phyloP scores from a whole-genome alignment of 2,329 filamentous ascomycete genomes.

The Moelleriella libera region DNA sequence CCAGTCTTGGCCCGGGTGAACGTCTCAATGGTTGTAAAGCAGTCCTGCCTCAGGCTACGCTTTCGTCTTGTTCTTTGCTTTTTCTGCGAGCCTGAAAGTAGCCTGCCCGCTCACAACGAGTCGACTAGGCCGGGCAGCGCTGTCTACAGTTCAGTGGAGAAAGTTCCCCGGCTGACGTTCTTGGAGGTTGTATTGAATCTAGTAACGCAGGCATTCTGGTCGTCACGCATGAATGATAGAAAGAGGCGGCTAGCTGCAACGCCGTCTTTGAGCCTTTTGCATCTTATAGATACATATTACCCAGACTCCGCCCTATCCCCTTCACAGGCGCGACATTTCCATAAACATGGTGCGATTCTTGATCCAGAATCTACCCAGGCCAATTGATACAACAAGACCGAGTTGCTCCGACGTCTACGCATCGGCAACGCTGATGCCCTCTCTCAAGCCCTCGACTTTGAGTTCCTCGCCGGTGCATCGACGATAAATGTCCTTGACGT shows the following conservation, averaged over 20 bases:
- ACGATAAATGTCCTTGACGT: constrained; percentile 86
- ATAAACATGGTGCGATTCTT: background rate
- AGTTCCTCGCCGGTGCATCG: constrained; percentile 74
- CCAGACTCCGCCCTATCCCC: background rate
- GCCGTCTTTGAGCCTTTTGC: background rate
- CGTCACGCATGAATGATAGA: background rate
- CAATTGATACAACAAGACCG: background rate
- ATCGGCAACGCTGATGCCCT: constrained; percentile 59
- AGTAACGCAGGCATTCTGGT: too few relatives aligned
- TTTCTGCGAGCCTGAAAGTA: background rate
- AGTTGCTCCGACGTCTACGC: constrained; percentile 25
- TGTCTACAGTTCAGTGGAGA: too few relatives aligned
- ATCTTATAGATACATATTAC: background rate
- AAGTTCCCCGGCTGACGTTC: too few relatives aligned
- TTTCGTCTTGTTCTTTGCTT: background rate
- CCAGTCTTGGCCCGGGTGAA: too few relatives aligned
- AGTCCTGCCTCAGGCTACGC: background rate
- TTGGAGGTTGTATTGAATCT: too few relatives aligned
- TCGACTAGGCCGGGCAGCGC: too few relatives aligned
- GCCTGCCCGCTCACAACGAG: too few relatives aligned
- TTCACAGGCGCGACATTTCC: background rate
- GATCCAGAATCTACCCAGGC: too few relatives aligned
- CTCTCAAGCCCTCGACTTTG: constrained; percentile 74
- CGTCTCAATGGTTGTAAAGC: too few relatives aligned
- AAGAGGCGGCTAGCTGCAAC: background rate